Conservation (phyloP, 345 rosid genomes). For the Cardamine chenopodiifolia region DNA sequence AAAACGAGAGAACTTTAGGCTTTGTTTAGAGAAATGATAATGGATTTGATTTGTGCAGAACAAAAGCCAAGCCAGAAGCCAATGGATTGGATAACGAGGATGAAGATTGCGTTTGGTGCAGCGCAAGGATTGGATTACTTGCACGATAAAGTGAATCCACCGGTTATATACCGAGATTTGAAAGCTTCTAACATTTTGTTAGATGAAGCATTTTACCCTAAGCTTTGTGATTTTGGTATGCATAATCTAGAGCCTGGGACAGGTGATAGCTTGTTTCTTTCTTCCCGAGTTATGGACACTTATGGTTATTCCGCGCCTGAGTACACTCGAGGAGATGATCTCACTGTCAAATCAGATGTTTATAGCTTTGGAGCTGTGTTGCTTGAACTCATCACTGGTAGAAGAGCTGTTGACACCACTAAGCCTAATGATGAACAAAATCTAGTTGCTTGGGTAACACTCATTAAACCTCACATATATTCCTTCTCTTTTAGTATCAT, state of each 20-base stretch:
- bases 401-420: slow-evolving; percentile 66
- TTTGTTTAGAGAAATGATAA: not conserved
- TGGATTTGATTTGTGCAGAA: slow-evolving; percentile 43
- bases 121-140: slow-evolving; percentile 69
- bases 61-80: slow-evolving; percentile 43
- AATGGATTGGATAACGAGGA: slow-evolving; percentile 60
- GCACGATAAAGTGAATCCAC: slow-evolving; percentile 61
- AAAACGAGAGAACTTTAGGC: not conserved
- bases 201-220: slow-evolving; percentile 52
- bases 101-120: slow-evolving; percentile 63
- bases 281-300: slow-evolving; percentile 65
- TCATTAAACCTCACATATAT: not conserved
- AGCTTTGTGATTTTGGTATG: slow-evolving; percentile 65
- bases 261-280: slow-evolving; percentile 45
- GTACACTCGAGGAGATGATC: slow-evolving; percentile 52
- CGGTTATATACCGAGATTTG: slow-evolving; percentile 58
- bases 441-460: slow-evolving; percentile 76
- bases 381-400: slow-evolving; percentile 70
- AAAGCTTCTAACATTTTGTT: slow-evolving; percentile 68
- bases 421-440: slow-evolving; percentile 64
- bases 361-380: slow-evolving; percentile 75
- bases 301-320: slow-evolving; percentile 79
- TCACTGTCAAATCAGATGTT: slow-evolving; percentile 67
- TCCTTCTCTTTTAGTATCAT: slow-evolving; percentile 1
- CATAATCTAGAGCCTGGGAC: slow-evolving; percentile 49